Base-by-base conservation (phyloP, 2,329 filamentous ascomycete species). In the Cladosporium phlei region DNA sequence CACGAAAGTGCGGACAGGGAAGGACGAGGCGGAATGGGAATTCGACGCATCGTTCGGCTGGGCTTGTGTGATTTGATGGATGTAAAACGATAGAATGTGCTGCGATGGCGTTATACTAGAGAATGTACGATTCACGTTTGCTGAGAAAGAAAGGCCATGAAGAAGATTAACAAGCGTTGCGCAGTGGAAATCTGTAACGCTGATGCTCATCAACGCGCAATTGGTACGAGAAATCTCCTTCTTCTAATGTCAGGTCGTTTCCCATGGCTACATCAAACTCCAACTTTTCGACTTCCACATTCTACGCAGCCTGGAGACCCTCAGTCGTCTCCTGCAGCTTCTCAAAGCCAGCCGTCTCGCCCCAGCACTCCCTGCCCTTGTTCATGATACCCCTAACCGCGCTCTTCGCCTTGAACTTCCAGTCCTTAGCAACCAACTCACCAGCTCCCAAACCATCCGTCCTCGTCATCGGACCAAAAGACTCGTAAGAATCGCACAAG, bases 401-500 rank as follows among this genome's bases (percentile, higher is more conserved):
- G 64, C 81, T 94, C 58, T 88, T 76, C 0, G 88, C 87, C 76
- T 95, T 97, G 53, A 86, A 86, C 65, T 80, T 86, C 93, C 93
- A 98, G 59, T 83, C 83, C 49, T 77, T 78, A 2, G 87, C 88
- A 2, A 96, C 82, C 22, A 80, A 61, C 52, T 82, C 80, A 0
- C 74, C 72, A 1, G 64, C 71, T 0, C 59, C 69, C 48, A 76
- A 58, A 1, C 77, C 77, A 50, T 79, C 78, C 5, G 75, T 79
- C 57, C 65, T 62, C 55, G 69, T 62, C 57, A 65, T 65, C 51
- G 67, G 57, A 1, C 67, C 70, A 57, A 89, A 82, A 63, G 84
- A 88, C 68, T 93, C 86, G 67, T 96, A 87, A 42, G 86, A 80
- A 53, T 86, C 83, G 1, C 93, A 87, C 32, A 97, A 68, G 61